Evolutionary conservation across 176 grass and related monocot species (phyloP).

Genomic region (Paspalum vaginatum): DNA sequence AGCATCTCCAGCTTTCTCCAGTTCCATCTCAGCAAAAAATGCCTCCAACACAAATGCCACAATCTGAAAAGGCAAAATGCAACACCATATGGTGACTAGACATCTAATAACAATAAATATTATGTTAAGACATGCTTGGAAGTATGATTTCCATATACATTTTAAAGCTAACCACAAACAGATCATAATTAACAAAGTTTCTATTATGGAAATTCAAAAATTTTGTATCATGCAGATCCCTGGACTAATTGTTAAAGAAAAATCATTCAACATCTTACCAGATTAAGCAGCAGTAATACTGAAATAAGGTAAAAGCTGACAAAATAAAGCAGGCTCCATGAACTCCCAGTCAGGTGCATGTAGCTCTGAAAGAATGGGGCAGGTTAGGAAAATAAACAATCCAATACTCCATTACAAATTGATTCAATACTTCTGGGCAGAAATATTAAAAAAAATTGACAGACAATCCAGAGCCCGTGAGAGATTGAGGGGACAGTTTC

Average conservation of each 20-base stretch:
- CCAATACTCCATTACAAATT: slow-evolving; percentile 13
- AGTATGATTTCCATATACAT: slow-evolving; percentile 5
- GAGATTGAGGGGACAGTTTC: background rate
- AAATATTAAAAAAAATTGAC: slow-evolving; percentile 18
- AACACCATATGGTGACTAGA: slow-evolving; percentile 31
- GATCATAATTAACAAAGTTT: background rate
- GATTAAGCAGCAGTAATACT: slow-evolving; percentile 87
- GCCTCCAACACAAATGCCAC: slow-evolving; percentile 97
- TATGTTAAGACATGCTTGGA: slow-evolving; percentile 6
- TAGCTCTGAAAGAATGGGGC: slow-evolving; percentile 75
- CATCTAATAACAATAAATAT: slow-evolving; percentile 37
- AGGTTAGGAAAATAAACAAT: slow-evolving; percentile 34
- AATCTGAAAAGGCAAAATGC: slow-evolving; percentile 60
- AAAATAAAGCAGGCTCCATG: slow-evolving; percentile 91
- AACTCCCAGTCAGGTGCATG: slow-evolving; percentile 79
- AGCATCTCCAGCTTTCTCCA: slow-evolving; percentile 65
- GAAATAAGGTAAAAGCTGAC: slow-evolving; percentile 97
- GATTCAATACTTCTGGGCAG: background rate
- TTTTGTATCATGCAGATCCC: background rate
- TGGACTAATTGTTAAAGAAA: background rate
- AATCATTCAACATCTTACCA: slow-evolving; percentile 60
- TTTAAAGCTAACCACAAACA: background rate
- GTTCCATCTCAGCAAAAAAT: slow-evolving; percentile 99
- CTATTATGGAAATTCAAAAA: slow-evolving; percentile 16
- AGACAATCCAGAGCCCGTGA: background rate